Evolutionary conservation across 352 stramenopile species (phyloP), one percentile per base, ranked within the genome.

Genomic region (Globisporangium megalacanthum): DNA sequence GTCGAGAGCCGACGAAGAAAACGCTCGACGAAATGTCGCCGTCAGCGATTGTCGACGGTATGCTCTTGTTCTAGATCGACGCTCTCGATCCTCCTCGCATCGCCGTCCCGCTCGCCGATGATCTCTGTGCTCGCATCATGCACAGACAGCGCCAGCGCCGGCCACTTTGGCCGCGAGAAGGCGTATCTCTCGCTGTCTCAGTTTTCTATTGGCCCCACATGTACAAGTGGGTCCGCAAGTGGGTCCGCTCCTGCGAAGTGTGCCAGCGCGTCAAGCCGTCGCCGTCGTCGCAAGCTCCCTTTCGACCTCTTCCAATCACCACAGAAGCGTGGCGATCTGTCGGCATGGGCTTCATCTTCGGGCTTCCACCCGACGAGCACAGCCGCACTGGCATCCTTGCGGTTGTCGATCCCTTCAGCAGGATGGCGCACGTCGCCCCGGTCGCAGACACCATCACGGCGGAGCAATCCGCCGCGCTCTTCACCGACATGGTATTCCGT

Each of bases 331-430:
- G 46, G 20, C 1, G 10, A 0, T 60, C 31, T 7, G 25, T 61
- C 6, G 41, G 19, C 48, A 61, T 54, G 47, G 20, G 54, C 46
- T 60, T 61, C 14, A n/a, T 61, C 4, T 61, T 61, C 6, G 46
- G 55, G 0, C 25, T n/a, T 42, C 33, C 55, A 0, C 3, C 8
- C 25, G 61, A 71, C 25, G 17, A 4, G 1, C 17, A 41, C 0
- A 52, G 49, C 1, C 53, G 62, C 15, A 68, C 56, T 0, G 57
- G 62, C 0, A 56, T 75, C 17, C 6, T 73, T 0, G 65, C 71
- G 5, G 61, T 71, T 13, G 60, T 80, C 5, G 61, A 74, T 10
- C 57, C 54, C 4, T 60, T 73, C 44, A 75, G 59, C 35, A 75
- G 69, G 58, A 72, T 67, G 59, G 15, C 64, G 0, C 58, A 75